Conservation (phyloP, 2,329 filamentous ascomycete genomes). For the Hypoxylon rubiginosum region DNA sequence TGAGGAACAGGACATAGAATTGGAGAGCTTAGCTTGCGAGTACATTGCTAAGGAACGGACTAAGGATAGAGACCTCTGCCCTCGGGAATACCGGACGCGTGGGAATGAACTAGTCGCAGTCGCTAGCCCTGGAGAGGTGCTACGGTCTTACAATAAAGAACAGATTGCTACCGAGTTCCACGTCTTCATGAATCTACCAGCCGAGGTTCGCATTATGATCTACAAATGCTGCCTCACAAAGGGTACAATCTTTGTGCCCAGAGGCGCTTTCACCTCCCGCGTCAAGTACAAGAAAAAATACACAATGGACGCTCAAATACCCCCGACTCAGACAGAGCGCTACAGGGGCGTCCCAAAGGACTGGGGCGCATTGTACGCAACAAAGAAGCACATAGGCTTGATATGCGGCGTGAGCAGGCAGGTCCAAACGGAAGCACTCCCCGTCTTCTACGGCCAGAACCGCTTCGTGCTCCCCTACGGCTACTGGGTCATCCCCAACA, state of each 20-base stretch:
- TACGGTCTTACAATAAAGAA: not conserved
- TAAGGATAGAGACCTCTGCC: too few species aligned
- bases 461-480: slow-evolving; percentile 20
- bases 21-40: too few species aligned
- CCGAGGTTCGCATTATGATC: slow-evolving; percentile 18
- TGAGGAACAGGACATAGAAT: not conserved
- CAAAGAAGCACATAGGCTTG: slow-evolving; percentile 6
- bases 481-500: not conserved
- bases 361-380: not conserved
- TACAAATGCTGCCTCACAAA: slow-evolving; percentile 11
- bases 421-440: slow-evolving; percentile 2
- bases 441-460: slow-evolving; percentile 13
- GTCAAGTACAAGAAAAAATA: not conserved
- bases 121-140: not conserved
- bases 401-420: slow-evolving; percentile 10
- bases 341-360: slow-evolving; percentile 4
- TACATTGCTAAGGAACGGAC: too few species aligned
- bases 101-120: not conserved
- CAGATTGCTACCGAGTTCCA: not conserved
- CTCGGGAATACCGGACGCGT: not conserved
- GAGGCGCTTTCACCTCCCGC: not conserved
- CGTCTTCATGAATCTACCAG: slow-evolving; percentile 13
- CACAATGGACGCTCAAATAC: not conserved
- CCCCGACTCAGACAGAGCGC: not conserved
- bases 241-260: slow-evolving; percentile 6